Evolutionary conservation across 768 basidiomycete species (phyloP), one percentile per base, ranked within the genome.

Genomic region (Trametes sanguinea): DNA sequence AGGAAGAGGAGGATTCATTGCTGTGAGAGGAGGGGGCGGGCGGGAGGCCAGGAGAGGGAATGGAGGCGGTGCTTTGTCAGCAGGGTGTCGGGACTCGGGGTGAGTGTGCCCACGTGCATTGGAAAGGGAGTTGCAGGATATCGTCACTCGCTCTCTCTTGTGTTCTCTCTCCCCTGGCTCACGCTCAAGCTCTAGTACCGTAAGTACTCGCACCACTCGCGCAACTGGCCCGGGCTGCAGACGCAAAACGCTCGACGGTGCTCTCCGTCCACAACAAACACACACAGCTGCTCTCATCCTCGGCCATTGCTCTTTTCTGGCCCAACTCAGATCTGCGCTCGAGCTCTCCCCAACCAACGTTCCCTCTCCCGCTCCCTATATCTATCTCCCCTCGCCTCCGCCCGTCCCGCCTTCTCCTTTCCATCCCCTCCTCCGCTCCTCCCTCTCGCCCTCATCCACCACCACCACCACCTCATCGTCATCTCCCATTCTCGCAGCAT

Each of bases 91-190:
- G 35, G 35, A 37, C 22, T 22, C 22, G 22, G 46, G 22, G 53
- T 33, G 54, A 62, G 56, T 30, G 44, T 6, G 63, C 68, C 58
- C 76, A 77, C 76, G 76, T 77, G 76, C 71, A 64, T 65, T 22
- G 48, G 43, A 10, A 5, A 9, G 27, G 35, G 29, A 10, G 17
- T 17, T 6, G 45, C 47, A 43, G 45, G 58, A 65, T 58, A 65
- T 48, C 64, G 64, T 65, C 64, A 65, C 64, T 57, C 33, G 17
- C 16, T 0, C 16, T 40, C 9, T 9, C 42, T 40, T 17, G 13
- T 29, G 16, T 40, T 35, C 51, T 33, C 29, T 17, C 32, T n/a
- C 16, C 52, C 33, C 42, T 29, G 33, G 8, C 42, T 40, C 52
- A 39, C 52, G 9, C 42, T 17, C 35, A 22, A 22, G 22, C 22